Evolutionary conservation across 179 eudicot species (phyloP), one percentile per base, ranked within the genome.

Genomic region (Beta corolliflora): DNA sequence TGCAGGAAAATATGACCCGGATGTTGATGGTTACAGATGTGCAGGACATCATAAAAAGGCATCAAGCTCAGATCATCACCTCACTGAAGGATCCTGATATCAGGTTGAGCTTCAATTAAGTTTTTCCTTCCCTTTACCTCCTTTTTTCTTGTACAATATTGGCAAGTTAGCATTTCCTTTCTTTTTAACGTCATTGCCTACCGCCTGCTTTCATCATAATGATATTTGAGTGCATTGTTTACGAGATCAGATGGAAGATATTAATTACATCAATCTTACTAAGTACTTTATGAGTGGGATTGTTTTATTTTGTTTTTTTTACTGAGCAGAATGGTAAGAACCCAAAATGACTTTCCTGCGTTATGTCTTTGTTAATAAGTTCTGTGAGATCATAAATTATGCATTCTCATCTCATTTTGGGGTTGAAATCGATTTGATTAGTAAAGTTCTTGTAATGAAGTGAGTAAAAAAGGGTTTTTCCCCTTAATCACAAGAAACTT

Each of bases 1-100:
- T 86, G 87, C 91, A 96, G 99, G 99, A 94, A 83, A 94, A 96
- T 87, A 96, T 96, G 99, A 88, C 98, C 63, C 91, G 99, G 73
- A 96, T 96, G 98, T 88, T 96, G 92, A 94, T 94, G 98, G 99
- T 96, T 77, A 90, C 99, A 76, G 99, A 96, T 79, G 98, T 96
- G 77, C 99, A 96, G 72, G 99, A 96, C 75, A 91, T 92, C 59
- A 94, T 96, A 67, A 96, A 96, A 83, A 89, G 97, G 71, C 99
- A 96, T 87, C 99, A 96, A 91, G 96, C 97, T 45, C 99, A 96
- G 87, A 96, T 96, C 79, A 93, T 96, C 77, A 94, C 98, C 75
- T 96, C 98, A n/a, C 81, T 94, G 79, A 96, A 94, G 89, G 98
- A 94, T 90, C 97, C 99, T 84, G 99, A 96, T 82, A 94, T 96